phyloP scores from a whole-genome alignment of 495 filamentous ascomycete species.

The Penicillium cataractarum region DNA sequence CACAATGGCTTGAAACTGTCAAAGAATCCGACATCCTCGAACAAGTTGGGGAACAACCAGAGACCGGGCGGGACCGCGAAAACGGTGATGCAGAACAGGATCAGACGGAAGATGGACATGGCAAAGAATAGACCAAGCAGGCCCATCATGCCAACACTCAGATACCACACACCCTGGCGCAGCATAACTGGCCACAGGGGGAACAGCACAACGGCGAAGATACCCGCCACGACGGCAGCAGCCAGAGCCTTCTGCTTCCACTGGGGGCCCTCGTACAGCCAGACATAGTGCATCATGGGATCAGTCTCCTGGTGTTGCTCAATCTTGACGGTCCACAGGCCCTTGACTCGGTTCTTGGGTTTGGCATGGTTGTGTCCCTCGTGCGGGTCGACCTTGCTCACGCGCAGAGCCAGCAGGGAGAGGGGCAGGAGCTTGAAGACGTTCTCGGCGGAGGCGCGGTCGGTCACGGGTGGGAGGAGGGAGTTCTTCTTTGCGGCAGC shows the following conservation, averaged over 20 bases:
- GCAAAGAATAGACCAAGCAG: conserved; percentile 93
- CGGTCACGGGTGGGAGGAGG: conserved; percentile 82
- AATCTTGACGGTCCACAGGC: conserved; percentile 93
- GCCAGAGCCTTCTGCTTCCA: conserved; percentile 93
- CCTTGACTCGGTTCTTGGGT: conserved; percentile 86
- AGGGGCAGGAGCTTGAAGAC: conserved; percentile 94
- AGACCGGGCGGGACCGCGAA: conserved; percentile 83
- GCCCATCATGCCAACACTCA: conserved; percentile 92
- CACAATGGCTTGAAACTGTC: conserved; percentile 96
- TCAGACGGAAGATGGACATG: conserved; percentile 95
- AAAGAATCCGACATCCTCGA: conserved; percentile 98
- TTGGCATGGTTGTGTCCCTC: conserved; percentile 76
- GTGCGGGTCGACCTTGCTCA: conserved; percentile 78
- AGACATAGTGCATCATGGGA: conserved; percentile 93
- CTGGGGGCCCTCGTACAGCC: conserved; percentile 93
- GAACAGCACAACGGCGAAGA: conserved; percentile 91
- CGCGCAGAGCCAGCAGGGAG: conserved; percentile 91
- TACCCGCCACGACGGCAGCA: conserved; percentile 73
- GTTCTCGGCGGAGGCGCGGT: conserved; percentile 85
- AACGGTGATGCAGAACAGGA: conserved; percentile 92
- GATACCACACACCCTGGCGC: conserved; percentile 94
- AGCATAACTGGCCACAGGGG: conserved; percentile 93
- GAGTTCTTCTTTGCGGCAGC: conserved; percentile 82
- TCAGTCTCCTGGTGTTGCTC: conserved; percentile 94
- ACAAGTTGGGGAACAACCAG: conserved; percentile 97